Evolutionary conservation across 2,329 filamentous ascomycete genomes (phyloP).

Genomic region (Phialophora tarda): DNA sequence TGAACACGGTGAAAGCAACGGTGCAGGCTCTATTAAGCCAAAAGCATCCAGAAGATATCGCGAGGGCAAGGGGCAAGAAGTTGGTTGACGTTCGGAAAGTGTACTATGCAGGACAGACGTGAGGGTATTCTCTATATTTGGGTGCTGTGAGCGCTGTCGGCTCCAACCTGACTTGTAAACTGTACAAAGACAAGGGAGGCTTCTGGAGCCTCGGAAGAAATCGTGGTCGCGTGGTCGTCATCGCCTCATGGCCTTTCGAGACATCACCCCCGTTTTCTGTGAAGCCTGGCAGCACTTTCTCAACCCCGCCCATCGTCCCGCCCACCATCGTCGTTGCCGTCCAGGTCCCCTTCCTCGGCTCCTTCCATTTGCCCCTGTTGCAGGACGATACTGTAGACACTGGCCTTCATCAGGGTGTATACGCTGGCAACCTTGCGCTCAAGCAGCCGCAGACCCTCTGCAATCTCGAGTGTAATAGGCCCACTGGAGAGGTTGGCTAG

Average conservation of each 20-base stretch:
- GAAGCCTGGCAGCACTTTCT: neutral
- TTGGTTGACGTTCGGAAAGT: slow-evolving; percentile 95
- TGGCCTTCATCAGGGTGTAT: slow-evolving; percentile 95
- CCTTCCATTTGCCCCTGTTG: slow-evolving; percentile 86
- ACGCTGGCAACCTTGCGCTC: slow-evolving; percentile 95
- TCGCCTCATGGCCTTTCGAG: neutral
- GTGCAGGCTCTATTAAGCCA: slow-evolving; percentile 83
- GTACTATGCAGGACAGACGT: slow-evolving; percentile 84
- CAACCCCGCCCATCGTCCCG: slow-evolving; percentile 9
- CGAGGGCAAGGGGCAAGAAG: slow-evolving; percentile 88
- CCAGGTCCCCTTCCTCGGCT: slow-evolving; percentile 20
- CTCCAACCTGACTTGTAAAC: neutral
- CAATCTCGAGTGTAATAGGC: slow-evolving; percentile 75
- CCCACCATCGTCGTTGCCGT: slow-evolving; percentile 11
- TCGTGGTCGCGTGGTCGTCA: slow-evolving; percentile 1
- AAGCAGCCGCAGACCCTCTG: slow-evolving; percentile 83
- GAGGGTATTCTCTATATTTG: slow-evolving; percentile 24
- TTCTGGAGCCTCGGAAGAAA: neutral
- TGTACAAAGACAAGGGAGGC: slow-evolving; percentile 12
- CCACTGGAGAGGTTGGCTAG: slow-evolving; percentile 69
- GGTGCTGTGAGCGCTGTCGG: neutral
- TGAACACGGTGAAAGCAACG: slow-evolving; percentile 96
- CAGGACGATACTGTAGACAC: slow-evolving; percentile 97
- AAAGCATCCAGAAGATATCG: slow-evolving; percentile 85
- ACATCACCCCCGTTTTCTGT: neutral